phyloP scores from a whole-genome alignment of 768 basidiomycete genomes.

The Phlebiopsis gigantea region DNA sequence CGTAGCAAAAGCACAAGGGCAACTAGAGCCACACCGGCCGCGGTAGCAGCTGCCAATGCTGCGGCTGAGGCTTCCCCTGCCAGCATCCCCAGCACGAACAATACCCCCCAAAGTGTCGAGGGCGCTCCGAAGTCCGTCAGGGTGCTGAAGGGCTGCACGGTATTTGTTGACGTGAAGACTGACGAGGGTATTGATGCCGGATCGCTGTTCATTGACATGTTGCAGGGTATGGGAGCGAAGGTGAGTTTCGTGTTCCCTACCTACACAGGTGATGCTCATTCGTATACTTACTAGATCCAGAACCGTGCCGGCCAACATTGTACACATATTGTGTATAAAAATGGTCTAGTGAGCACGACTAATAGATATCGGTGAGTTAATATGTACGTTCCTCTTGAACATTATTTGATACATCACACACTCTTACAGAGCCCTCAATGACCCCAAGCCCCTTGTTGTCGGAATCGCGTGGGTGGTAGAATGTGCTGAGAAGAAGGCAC shows the following conservation, averaged over 20 bases:
- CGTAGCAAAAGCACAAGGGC: background rate
- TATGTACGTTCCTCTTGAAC: background rate
- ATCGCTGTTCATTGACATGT: conserved; percentile 77
- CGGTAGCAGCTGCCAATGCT: background rate
- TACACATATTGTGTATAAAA: conserved; percentile 85
- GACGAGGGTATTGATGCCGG: conserved; percentile 78
- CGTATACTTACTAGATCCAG: conserved; percentile 39
- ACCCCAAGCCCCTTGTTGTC: conserved; percentile 69
- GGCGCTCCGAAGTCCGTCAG: conserved; percentile 31
- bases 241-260: conserved; percentile 30
- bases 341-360: conserved; percentile 70
- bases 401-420: background rate
- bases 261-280: background rate
- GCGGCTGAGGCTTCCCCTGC: background rate
- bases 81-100: conserved; percentile 10
- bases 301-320: conserved; percentile 64
- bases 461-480: conserved; percentile 89
- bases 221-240: conserved; percentile 74
- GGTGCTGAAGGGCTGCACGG: conserved; percentile 65
- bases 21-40: background rate
- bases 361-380: conserved; percentile 57
- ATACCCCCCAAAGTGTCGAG: background rate
- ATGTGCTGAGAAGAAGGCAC: conserved; percentile 64
- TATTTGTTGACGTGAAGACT: conserved; percentile 80
- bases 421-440: conserved; percentile 47